Percentiles rank a stretch among this genome's conserved stretches.
These are phyloP conservation scores for Geoglossum cookeanum DNA, from an alignment of 2,329 filamentous ascomycete species.

Conservation along the genomic window DNA sequence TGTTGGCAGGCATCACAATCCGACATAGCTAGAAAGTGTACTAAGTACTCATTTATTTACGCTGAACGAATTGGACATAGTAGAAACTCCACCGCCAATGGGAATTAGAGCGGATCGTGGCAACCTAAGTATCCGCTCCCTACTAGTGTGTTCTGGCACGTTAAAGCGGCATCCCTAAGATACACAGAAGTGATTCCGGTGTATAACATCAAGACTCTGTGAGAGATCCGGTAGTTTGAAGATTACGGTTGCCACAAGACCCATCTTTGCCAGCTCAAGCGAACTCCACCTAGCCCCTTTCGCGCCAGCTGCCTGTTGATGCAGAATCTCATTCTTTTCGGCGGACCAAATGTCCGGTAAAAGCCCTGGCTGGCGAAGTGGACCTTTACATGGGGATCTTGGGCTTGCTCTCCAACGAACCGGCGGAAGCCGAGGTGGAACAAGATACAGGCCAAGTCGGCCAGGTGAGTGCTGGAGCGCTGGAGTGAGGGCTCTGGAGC, in stretches of 20 bases:
- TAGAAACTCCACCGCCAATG: not conserved
- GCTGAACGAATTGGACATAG: not conserved
- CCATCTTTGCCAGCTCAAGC: not conserved
- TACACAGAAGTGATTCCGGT: not conserved
- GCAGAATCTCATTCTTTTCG: not conserved
- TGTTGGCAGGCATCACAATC: not conserved
- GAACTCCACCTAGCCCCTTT: not conserved
- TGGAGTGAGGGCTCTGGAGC: not conserved
- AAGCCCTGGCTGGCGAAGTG: not conserved
- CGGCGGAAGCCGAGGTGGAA: not conserved
- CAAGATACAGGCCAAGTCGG: not conserved
- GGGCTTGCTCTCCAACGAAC: not conserved
- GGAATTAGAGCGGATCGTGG: not conserved
- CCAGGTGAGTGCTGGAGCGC: not conserved
- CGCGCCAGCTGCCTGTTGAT: not conserved
- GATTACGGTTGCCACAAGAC: not conserved
- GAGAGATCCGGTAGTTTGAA: not conserved
- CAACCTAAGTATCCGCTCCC: not conserved
- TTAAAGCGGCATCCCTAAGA: not conserved
- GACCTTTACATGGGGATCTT: conserved; percentile 1
- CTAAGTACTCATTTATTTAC: not conserved
- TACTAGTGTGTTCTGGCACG: not conserved
- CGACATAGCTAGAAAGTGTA: not conserved
- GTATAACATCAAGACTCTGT: not conserved
- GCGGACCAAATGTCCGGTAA: conserved; percentile 1